Conservation (phyloP, 139 green algal genomes). For the Pycnococcus provasolii region DNA sequence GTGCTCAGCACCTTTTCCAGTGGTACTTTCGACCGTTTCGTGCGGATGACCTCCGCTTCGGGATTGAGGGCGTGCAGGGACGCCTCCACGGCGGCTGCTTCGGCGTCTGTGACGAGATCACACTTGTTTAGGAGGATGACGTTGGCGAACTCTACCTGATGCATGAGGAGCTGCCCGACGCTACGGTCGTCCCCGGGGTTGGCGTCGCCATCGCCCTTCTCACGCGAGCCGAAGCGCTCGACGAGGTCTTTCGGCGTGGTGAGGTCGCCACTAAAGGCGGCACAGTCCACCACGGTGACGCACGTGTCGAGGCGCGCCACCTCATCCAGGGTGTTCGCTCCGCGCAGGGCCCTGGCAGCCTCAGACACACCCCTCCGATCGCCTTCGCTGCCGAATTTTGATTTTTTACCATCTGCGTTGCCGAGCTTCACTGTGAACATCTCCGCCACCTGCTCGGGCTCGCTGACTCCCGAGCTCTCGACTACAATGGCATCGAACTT, state of each 20-base stretch:
- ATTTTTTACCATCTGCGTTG: too few species aligned
- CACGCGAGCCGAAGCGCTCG: neutral
- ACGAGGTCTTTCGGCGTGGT: neutral
- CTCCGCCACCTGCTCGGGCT: conserved; percentile 56
- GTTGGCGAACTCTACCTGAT: conserved; percentile 69
- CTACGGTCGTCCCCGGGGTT: conserved; percentile 41
- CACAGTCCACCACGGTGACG: conserved; percentile 19
- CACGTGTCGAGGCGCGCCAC: conserved; percentile 12
- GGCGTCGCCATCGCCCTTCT: neutral
- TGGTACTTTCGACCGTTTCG: conserved; percentile 20
- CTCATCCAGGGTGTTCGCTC: neutral
- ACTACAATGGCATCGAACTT: conserved; percentile 67
- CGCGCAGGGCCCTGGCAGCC: too few species aligned
- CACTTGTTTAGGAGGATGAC: conserved; percentile 72
- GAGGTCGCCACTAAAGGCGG: conserved; percentile 7
- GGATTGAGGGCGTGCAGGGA: conserved; percentile 47
- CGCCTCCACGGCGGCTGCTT: conserved; percentile 16
- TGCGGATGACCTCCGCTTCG: conserved; percentile 35
- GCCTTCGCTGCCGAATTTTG: too few species aligned
- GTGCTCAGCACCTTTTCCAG: conserved; percentile 40
- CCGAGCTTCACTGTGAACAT: too few species aligned
- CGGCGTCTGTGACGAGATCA: conserved; percentile 27
- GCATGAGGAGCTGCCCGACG: conserved; percentile 55
- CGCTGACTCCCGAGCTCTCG: conserved; percentile 64
- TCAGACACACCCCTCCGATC: too few species aligned